phyloP scores from a whole-genome alignment of 331 rosid species.

The Quercus phellos region DNA sequence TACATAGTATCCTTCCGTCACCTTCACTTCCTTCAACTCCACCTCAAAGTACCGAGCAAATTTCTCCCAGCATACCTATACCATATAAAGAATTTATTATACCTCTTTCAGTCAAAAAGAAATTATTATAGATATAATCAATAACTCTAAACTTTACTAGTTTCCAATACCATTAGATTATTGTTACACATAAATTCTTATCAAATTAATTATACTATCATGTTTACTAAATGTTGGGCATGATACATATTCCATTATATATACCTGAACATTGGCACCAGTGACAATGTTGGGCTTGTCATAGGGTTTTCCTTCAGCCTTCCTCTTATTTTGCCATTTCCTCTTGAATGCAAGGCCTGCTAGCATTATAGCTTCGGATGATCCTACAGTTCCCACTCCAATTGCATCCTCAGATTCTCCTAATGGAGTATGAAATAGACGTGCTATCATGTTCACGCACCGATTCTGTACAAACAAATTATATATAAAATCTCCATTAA shows the following conservation, averaged over 20 bases:
- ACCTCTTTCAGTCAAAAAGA: no score
- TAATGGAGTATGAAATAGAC: constrained; percentile 64
- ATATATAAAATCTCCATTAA: no score
- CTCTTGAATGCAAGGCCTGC: constrained; percentile 83
- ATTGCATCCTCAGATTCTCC: constrained; percentile 59
- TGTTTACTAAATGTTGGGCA: no score
- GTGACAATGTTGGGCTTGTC: constrained; percentile 79
- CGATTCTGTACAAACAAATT: constrained; percentile 41
- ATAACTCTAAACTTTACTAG: no score
- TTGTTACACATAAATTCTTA: no score
- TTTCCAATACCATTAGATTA: no score
- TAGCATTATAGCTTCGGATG: constrained; percentile 87
- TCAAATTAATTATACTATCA: no score
- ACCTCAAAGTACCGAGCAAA: constrained; percentile 67
- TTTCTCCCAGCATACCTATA: constrained; percentile 78
- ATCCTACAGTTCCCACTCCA: constrained; percentile 75
- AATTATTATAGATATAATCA: no score
- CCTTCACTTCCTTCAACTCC: constrained; percentile 59
- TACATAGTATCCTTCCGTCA: constrained; percentile 53
- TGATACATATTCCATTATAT: not conserved
- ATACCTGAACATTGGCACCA: constrained; percentile 79
- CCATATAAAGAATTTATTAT: no score
- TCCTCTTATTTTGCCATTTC: constrained; percentile 64
- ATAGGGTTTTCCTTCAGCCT: constrained; percentile 35
- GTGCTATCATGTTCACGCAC: constrained; percentile 82